Conservation (phyloP, 345 rosid genomes). For the Adansonia digitata region DNA sequence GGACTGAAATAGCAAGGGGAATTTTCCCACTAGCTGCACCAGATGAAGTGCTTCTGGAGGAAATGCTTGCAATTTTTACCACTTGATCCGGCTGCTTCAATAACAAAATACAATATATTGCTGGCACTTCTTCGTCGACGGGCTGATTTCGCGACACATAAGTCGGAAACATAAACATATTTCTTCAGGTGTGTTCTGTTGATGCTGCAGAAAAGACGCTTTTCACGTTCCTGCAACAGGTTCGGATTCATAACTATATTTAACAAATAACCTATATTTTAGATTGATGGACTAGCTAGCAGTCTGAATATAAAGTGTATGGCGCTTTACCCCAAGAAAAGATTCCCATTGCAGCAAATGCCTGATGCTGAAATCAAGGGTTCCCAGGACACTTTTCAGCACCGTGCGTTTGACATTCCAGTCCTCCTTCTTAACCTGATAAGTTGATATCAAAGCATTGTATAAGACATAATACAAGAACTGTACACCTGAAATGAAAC, state of each 20-base stretch:
- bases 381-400: constrained; percentile 76
- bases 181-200: constrained; percentile 37
- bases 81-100: constrained; percentile 50
- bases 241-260: background rate
- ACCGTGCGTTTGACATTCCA: constrained; percentile 46
- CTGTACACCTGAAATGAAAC: background rate
- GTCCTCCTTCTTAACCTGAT: constrained; percentile 65
- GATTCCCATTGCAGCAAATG: constrained; percentile 64
- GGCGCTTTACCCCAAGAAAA: constrained; percentile 64
- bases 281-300: background rate
- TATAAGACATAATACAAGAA: background rate
- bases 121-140: constrained; percentile 80
- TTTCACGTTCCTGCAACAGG: constrained; percentile 52
- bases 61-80: constrained; percentile 34
- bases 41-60: background rate
- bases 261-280: background rate
- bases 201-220: constrained; percentile 43
- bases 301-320: constrained; percentile 5
- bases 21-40: background rate
- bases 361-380: constrained; percentile 71
- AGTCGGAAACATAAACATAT: constrained; percentile 68
- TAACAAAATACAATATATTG: constrained; percentile 63
- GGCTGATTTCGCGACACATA: constrained; percentile 74
- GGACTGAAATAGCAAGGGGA: constrained; percentile 3
- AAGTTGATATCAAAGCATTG: constrained; percentile 2